Evolutionary conservation across 2,329 filamentous ascomycete species (phyloP).

Genomic region (Fusarium sp.): DNA sequence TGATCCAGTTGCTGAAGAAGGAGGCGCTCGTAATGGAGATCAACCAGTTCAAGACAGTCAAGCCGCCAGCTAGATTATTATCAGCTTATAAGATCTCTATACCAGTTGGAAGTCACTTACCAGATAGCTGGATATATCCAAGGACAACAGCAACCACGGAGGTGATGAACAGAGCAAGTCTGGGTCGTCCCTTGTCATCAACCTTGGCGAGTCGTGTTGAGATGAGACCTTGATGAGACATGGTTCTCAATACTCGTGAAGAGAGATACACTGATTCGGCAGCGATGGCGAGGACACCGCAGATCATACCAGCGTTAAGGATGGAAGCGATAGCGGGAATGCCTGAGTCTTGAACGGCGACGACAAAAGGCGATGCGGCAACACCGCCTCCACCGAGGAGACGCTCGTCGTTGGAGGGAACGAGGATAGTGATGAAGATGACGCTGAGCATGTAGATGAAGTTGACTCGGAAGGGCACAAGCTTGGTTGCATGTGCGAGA

Average conservation of each 20-base stretch:
- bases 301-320: conserved; percentile 40
- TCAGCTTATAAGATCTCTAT: not conserved
- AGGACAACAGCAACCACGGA: conserved; percentile 5
- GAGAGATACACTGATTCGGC: conserved; percentile 30
- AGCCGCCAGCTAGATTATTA: conserved; percentile 1
- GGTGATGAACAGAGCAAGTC: conserved; percentile 21
- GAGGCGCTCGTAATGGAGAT: conserved; percentile 34
- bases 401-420: conserved; percentile 27
- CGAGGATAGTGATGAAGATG: conserved; percentile 33
- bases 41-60: conserved; percentile 28
- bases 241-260: conserved; percentile 28
- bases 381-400: conserved; percentile 28
- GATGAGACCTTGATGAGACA: conserved; percentile 27
- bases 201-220: conserved; percentile 12
- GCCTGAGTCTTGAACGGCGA: conserved; percentile 22
- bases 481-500: conserved; percentile 32
- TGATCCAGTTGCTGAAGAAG: conserved; percentile 37
- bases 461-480: conserved; percentile 35
- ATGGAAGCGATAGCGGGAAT: conserved; percentile 31
- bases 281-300: conserved; percentile 31
- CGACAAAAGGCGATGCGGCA: conserved; percentile 34
- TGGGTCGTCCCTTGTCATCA: conserved; percentile 17
- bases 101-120: not conserved
- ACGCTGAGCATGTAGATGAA: conserved; percentile 38
- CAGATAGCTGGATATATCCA: conserved; percentile 23